Evolutionary conservation across 495 filamentous ascomycete species (phyloP).

Genomic region (Podospora tetraspora): DNA sequence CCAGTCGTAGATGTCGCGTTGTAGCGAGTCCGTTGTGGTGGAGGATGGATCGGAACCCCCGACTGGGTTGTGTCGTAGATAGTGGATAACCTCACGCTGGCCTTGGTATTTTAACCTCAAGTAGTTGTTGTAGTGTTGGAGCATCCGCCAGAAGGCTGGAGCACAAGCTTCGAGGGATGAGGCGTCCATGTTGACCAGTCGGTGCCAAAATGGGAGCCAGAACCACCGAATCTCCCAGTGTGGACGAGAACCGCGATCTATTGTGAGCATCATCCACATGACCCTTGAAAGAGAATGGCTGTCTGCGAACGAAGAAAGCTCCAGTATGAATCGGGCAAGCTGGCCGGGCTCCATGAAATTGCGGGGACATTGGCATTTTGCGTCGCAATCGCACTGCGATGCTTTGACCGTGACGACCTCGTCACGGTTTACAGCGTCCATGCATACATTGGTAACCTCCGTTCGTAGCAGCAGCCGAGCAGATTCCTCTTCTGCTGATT

Average conservation of each 20-base stretch:
- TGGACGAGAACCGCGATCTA: too few species aligned
- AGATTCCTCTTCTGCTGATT: background rate
- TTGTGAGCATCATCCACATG: background rate
- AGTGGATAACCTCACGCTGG: background rate
- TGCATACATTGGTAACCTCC: background rate
- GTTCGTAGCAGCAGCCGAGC: background rate
- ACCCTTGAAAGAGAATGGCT: background rate
- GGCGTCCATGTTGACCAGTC: background rate
- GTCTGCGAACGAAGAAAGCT: background rate
- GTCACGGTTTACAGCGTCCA: background rate
- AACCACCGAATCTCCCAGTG: background rate
- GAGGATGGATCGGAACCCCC: too few species aligned
- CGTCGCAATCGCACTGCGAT: background rate
- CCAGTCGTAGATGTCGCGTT: background rate
- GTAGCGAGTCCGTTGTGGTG: background rate
- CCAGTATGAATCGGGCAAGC: background rate
- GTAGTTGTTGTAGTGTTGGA: background rate
- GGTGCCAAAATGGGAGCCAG: background rate
- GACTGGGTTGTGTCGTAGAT: background rate
- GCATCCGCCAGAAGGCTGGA: background rate
- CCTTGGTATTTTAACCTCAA: background rate
- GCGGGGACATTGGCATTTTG: background rate
- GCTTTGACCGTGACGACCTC: background rate
- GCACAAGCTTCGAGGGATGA: background rate
- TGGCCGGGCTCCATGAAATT: background rate